These are phyloP conservation scores for Pulveroboletus sp. DNA, from an alignment of 768 basidiomycete genomes.

Conservation along the genomic window DNA sequence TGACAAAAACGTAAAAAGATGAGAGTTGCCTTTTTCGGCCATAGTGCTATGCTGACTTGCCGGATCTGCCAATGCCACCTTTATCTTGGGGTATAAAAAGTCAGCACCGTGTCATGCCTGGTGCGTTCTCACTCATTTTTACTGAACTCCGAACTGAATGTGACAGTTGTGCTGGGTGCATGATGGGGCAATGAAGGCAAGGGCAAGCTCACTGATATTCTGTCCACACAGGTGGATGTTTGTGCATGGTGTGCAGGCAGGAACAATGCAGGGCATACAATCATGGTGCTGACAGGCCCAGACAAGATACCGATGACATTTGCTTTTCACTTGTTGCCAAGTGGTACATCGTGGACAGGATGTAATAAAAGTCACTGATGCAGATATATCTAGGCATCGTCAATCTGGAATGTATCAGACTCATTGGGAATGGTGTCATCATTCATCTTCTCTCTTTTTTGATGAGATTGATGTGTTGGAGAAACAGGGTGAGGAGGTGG, in stretches of 20 bases:
- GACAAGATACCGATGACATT: no score
- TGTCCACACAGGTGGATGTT: constrained; percentile 84
- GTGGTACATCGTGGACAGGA: no score
- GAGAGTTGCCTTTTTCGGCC: constrained; percentile 17
- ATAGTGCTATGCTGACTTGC: not conserved
- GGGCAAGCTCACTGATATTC: constrained; percentile 97
- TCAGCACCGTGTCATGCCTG: constrained; percentile 21
- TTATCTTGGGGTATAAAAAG: constrained; percentile 10
- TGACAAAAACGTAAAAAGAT: constrained; percentile 40
- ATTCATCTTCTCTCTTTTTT: constrained; percentile 96
- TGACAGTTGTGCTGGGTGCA: constrained; percentile 77
- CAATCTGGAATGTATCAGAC: constrained; percentile 62
- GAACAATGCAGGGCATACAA: constrained; percentile 99
- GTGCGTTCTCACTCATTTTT: constrained; percentile 10
- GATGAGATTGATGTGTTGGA: constrained; percentile 83
- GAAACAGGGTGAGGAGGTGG: no score
- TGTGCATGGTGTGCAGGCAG: constrained; percentile 97
- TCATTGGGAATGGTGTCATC: constrained; percentile 96
- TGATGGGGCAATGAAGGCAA: no score
- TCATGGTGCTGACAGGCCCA: no score
- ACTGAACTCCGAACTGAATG: constrained; percentile 21
- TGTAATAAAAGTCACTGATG: no score
- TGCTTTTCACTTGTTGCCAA: no score
- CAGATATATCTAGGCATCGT: constrained; percentile 30
- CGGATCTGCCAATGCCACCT: not conserved